Base-by-base conservation (phyloP, 345 rosid species). In the Heritiera fomes region DNA sequence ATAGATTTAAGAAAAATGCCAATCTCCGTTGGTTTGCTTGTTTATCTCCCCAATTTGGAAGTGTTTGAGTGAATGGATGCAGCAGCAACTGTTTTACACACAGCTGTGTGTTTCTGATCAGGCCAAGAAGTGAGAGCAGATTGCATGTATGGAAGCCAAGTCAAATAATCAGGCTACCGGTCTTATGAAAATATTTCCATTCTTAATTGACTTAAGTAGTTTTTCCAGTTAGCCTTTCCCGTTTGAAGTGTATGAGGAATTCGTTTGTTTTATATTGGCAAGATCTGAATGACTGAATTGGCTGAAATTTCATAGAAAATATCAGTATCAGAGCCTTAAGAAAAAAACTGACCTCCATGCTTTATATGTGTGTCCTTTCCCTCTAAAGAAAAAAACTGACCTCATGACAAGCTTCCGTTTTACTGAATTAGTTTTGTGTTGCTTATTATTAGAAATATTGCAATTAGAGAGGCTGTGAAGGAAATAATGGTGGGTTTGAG, bases 101-200 rank as follows among this genome's bases (percentile, higher is more conserved):
- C 13, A 50, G 61, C 52, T 17, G 10, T 53, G 46, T 72, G 32
- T 53, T 72, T 23, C 38, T 70, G 18, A 47, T 49, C 40, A 47
- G 41, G 40, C 13, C 58, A 28, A 47, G 10, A 6, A 23, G 40
- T 7, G 20, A 12, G 34, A 69, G 17, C n/a, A 20, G 34, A 46
- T 20, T 71, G 61, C 41, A n/a, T 71, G 61, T 32, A 71, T 52
- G 47, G 47, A 53, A 53, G 63, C 18, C 32, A 34, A 72, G 76
- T 47, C 45, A 17, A 17, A 53, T 34, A 53, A 34, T n/a, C 49
- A 2, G 47, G 49, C 28, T 34, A 46, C 32, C 34, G 47, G 47
- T 34, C 18, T 49, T 53, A 12, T 53, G 75, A 17, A 71, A 71
- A 32, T 53, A 3, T 71, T 55, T 30, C 8, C 75, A 32, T 71